Base-by-base conservation (phyloP, 345 rosid species). In the Lepidium africanum region DNA sequence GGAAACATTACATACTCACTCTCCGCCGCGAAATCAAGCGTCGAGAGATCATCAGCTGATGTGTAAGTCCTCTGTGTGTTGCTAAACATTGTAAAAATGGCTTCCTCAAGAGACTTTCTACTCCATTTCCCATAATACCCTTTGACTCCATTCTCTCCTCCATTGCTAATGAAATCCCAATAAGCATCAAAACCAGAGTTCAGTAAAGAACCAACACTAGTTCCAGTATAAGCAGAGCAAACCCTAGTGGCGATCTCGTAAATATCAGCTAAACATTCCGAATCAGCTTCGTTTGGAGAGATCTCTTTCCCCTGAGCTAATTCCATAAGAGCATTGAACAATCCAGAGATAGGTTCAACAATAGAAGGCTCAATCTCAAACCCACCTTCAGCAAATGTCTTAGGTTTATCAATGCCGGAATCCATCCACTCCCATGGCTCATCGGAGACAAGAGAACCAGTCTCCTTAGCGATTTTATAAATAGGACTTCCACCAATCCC, bases 341-440 rank as follows among this genome's bases (percentile, higher is more conserved):
- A 77, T 8, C 61, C 78, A n/a, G 90, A 80, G 30, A 87, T 56
- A 55, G 82, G 77, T 25, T 86, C 88, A 11, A 86, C 83, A 42
- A 87, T 35, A 0, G 84, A 47, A 5, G 84, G 79, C 10, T 72
- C 76, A 7, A 83, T 71, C 74, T 82, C 88, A 15, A 79, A 79
- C 4, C 96, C 97, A 51, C 96, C 97, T 84, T 94, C 99, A 5
- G 89, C 87, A 13, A 80, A 40, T 6, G 91, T 84, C 69, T 12
- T 76, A 13, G 81, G 74, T 16, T 78, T 83, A 38, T 82, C 87
- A 38, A 84, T 55, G 74, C 75, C 72, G 33, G 89, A 89, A 72
- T 88, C 91, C 99, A 88, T 94, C 71, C 96, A 86, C 79, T 94
- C 99, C 99, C 99, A 91, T 8, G 97, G 97, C 83, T 78, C 80